These are phyloP conservation scores for Glutinoglossum americanum DNA, from an alignment of 495 filamentous ascomycete species.

Conservation along the genomic window DNA sequence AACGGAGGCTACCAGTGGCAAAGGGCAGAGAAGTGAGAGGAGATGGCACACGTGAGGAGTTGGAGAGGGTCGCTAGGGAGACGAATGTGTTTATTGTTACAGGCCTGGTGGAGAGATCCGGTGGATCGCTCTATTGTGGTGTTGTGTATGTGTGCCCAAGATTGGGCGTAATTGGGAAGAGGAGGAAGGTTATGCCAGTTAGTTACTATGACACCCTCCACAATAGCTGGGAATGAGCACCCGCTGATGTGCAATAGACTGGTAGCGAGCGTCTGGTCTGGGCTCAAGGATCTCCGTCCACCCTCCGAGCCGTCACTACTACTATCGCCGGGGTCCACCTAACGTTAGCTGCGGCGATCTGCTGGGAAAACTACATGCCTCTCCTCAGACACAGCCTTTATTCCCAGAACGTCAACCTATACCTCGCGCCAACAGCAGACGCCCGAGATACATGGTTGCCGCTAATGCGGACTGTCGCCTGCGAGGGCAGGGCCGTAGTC, in stretches of 20 bases:
- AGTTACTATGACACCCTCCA: slow-evolving; percentile 9
- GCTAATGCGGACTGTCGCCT: slow-evolving; percentile 59
- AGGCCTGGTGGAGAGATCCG: slow-evolving; percentile 59
- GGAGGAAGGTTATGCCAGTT: slow-evolving; percentile 83
- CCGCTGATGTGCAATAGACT: slow-evolving; percentile 26
- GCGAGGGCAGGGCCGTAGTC: slow-evolving; percentile 73
- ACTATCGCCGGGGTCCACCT: slow-evolving; percentile 56
- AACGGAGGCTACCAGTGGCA: slow-evolving; percentile 29
- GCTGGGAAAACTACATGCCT: slow-evolving; percentile 98
- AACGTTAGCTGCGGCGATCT: slow-evolving; percentile 69
- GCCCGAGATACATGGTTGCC: slow-evolving; percentile 63
- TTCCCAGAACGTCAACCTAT: slow-evolving; percentile 78
- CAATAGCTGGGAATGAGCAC: background rate
- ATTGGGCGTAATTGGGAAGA: slow-evolving; percentile 56
- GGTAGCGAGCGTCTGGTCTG: slow-evolving; percentile 67
- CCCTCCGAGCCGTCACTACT: slow-evolving; percentile 62
- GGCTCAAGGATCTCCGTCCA: slow-evolving; percentile 68
- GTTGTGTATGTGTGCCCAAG: slow-evolving; percentile 65
- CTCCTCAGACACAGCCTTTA: slow-evolving; percentile 63
- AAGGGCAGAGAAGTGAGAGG: slow-evolving; percentile 26
- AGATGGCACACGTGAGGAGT: slow-evolving; percentile 64
- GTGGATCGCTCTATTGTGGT: slow-evolving; percentile 67
- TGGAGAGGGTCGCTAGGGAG: slow-evolving; percentile 53
- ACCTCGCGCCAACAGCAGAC: slow-evolving; percentile 83
- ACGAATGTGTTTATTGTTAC: slow-evolving; percentile 62